phyloP scores from a whole-genome alignment of 1,284 basidiomycete species.

The Ustilago cynodontis region DNA sequence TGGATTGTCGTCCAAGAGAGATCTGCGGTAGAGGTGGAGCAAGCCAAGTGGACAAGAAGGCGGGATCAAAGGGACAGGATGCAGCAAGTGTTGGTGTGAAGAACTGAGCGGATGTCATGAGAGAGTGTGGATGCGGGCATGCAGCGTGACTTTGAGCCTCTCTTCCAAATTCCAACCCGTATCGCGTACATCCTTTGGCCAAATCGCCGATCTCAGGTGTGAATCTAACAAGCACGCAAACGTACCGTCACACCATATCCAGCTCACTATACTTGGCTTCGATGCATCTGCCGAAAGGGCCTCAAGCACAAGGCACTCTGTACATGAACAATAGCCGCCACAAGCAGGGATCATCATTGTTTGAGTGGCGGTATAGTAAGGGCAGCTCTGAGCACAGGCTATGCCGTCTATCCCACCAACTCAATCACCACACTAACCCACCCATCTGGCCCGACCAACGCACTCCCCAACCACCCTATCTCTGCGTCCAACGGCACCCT shows the following conservation, averaged over 20 bases:
- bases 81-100: not conserved
- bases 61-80: not conserved
- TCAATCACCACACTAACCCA: constrained; percentile 74
- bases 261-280: not conserved
- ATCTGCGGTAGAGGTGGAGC: not conserved
- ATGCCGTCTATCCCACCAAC: constrained; percentile 7
- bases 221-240: not conserved
- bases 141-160: constrained; percentile 15
- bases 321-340: too few relatives aligned
- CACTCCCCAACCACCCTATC: constrained; percentile 90
- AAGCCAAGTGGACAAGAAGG: not conserved
- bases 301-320: too few relatives aligned
- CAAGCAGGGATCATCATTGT: too few relatives aligned
- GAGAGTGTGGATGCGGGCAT: constrained; percentile 21
- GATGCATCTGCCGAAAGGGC: too few relatives aligned
- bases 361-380: too few relatives aligned
- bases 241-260: not conserved
- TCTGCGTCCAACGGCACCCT: constrained; percentile 85
- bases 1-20: not conserved
- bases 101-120: constrained; percentile 5
- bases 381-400: too few relatives aligned
- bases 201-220: constrained; percentile 23
- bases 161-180: constrained; percentile 13
- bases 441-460: constrained; percentile 90
- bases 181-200: constrained; percentile 8